A percentile compares a stretch with the other conserved stretches of the same genome.
These are phyloP conservation scores for Podospora didyma DNA, from an alignment of 495 filamentous ascomycete species.

Conservation along the genomic window DNA sequence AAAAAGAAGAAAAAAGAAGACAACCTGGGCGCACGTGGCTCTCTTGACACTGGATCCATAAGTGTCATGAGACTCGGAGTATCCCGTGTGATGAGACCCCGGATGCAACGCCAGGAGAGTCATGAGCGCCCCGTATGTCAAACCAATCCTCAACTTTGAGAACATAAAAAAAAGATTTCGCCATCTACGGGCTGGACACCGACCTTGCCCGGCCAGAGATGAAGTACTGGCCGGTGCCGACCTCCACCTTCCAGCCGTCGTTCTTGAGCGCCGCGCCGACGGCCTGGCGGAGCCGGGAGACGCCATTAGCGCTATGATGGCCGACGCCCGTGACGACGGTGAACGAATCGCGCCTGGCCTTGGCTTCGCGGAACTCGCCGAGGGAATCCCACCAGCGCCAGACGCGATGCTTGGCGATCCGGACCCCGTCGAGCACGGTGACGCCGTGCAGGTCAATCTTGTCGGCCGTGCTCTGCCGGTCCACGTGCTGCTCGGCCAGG, in stretches of 20 bases:
- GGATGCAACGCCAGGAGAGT: too few relatives aligned
- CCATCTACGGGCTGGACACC: background rate
- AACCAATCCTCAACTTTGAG: too few relatives aligned
- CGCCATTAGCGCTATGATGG: constrained; percentile 72
- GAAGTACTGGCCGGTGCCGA: constrained; percentile 59
- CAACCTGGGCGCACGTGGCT: too few relatives aligned
- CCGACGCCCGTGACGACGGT: constrained; percentile 80
- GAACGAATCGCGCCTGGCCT: constrained; percentile 45
- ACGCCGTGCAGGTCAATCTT: constrained; percentile 82
- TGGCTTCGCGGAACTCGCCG: constrained; percentile 52
- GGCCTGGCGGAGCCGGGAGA: constrained; percentile 70
- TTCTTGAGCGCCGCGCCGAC: constrained; percentile 69
- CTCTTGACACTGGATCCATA: too few relatives aligned
- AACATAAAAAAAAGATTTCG: too few relatives aligned
- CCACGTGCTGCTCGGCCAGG: constrained; percentile 58
- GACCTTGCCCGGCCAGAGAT: constrained; percentile 52
- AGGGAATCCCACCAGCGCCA: constrained; percentile 76
- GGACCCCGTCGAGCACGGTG: constrained; percentile 69
- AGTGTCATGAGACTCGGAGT: too few relatives aligned
- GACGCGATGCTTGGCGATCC: constrained; percentile 66
- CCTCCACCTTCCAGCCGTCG: constrained; percentile 80
- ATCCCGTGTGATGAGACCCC: too few relatives aligned
- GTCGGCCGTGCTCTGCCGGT: constrained; percentile 50
- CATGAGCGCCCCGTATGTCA: too few relatives aligned
- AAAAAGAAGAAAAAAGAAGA: too few relatives aligned